phyloP scores from a whole-genome alignment of 768 basidiomycete species.

The Russula emetica region DNA sequence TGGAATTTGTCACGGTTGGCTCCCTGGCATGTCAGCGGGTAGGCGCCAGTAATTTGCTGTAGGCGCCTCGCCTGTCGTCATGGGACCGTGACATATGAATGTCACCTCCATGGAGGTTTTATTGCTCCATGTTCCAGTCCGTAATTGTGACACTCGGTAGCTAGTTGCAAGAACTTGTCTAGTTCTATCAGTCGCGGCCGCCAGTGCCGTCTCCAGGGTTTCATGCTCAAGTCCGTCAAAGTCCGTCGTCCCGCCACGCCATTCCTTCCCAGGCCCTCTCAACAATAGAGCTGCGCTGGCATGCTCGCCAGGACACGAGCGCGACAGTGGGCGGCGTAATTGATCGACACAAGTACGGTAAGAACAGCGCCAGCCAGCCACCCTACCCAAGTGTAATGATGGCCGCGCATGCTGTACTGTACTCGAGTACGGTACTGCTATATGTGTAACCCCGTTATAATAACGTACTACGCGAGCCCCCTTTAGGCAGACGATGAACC shows the following conservation, averaged over 20 bases:
- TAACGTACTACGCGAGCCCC: not conserved
- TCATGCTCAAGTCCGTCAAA: no score
- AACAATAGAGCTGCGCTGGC: not conserved
- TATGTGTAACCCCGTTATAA: not conserved
- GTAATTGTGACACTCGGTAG: no score
- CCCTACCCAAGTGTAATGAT: not conserved
- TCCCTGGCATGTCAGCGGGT: no score
- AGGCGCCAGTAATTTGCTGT: not conserved
- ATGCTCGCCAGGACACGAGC: not conserved
- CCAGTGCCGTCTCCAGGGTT: not conserved
- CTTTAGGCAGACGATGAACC: not conserved
- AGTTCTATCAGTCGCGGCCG: not conserved
- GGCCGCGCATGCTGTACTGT: not conserved
- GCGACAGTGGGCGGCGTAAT: not conserved
- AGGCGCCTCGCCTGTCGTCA: not conserved
- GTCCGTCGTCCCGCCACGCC: no score
- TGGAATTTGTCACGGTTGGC: not conserved
- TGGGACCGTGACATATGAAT: conserved; percentile 1
- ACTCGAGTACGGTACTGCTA: no score
- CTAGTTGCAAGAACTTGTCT: not conserved
- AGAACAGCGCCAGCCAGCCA: not conserved
- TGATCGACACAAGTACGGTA: no score
- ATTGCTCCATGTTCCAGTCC: not conserved
- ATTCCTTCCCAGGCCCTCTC: not conserved
- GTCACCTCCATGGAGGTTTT: not conserved